Conservation (phyloP, 208 protist species). For the Leishmania lainsoni region DNA sequence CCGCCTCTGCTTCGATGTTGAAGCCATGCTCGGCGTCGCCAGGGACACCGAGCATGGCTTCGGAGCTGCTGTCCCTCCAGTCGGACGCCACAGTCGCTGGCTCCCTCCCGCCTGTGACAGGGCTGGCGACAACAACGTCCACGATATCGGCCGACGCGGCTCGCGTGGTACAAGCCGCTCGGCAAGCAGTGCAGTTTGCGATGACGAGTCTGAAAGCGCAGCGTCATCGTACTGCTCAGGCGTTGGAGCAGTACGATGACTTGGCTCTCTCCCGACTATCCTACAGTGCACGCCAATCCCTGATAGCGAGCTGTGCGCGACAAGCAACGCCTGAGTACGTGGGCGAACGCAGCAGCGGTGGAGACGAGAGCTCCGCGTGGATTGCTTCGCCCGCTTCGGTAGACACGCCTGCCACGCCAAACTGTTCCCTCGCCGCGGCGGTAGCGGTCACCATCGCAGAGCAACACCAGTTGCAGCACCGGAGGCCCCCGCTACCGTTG, state of each 20-base stretch:
- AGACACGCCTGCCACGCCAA: neutral
- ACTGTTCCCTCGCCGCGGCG: neutral
- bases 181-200: slow-evolving; percentile 26
- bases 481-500: neutral
- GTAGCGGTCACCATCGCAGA: neutral
- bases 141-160: slow-evolving; percentile 1
- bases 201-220: slow-evolving; percentile 18
- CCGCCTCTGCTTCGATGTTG: slow-evolving; percentile 10
- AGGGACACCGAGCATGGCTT: neutral
- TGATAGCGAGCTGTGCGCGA: neutral
- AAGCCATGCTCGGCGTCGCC: neutral
- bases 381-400: neutral
- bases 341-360: neutral
- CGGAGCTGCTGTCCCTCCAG: neutral
- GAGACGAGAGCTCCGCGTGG: neutral
- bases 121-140: neutral
- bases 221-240: slow-evolving; percentile 17
- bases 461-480: neutral
- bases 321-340: neutral
- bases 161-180: slow-evolving; percentile 9
- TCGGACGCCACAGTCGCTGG: neutral
- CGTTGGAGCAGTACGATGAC: slow-evolving; percentile 21
- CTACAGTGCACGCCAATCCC: slow-evolving; percentile 17
- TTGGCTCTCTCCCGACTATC: slow-evolving; percentile 17
- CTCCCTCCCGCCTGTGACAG: slow-evolving; percentile 4